A percentile compares a stretch with the other conserved stretches of the same genome.
Conservation (phyloP, 768 basidiomycete genomes). For the Mrakia hoshinonis region DNA sequence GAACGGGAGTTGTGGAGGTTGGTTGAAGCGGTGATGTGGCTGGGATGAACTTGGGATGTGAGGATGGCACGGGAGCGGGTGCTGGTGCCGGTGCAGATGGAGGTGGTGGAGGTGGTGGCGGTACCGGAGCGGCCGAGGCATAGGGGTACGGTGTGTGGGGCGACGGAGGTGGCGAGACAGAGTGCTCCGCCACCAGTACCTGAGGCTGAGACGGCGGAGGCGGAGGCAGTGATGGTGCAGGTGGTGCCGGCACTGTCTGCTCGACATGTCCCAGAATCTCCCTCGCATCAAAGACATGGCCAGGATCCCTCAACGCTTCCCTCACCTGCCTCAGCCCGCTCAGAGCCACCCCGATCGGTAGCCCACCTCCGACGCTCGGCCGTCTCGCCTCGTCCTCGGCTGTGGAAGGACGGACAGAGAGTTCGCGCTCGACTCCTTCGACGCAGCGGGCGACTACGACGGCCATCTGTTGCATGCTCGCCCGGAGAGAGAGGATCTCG, state of each 20-base stretch:
- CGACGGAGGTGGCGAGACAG: not conserved
- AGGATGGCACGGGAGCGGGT: not conserved
- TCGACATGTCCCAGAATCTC: not conserved
- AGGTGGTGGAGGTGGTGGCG: not conserved
- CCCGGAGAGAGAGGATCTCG: constrained; percentile 7
- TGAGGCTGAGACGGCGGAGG: not conserved
- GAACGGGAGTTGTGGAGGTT: not conserved
- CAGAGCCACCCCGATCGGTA: not conserved
- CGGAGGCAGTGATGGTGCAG: not conserved
- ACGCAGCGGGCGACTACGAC: not conserved
- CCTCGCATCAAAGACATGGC: constrained; percentile 6
- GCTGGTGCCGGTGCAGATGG: not conserved
- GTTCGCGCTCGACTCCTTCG: not conserved
- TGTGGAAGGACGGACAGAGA: not conserved
- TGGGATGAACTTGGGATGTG: not conserved
- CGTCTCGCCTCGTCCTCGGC: not conserved
- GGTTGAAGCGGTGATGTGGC: not conserved
- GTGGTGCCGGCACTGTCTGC: not conserved
- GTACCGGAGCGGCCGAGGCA: not conserved
- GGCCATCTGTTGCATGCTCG: constrained; percentile 13
- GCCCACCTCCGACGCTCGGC: not conserved
- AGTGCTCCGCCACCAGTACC: too few relatives aligned
- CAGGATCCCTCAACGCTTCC: constrained; percentile 13
- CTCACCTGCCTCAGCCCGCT: constrained; percentile 8
- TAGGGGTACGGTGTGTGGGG: not conserved